Conservation (phyloP, 73 alveolate genomes). For the Uronychia binucleata region DNA sequence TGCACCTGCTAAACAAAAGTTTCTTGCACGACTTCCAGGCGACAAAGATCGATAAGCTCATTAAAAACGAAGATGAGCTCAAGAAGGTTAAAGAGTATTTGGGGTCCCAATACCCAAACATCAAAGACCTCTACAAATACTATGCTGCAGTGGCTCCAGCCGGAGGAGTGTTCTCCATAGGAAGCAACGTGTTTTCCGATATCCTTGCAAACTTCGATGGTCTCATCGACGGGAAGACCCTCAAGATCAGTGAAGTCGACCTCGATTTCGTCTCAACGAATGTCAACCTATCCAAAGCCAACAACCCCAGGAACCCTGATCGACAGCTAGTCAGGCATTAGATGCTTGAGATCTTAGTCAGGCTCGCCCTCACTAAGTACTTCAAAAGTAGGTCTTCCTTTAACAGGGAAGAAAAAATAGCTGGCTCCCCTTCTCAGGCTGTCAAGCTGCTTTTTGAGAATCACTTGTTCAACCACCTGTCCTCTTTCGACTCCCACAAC, state of each 20-base stretch:
- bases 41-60: slow-evolving; percentile 12
- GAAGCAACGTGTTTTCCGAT: slow-evolving; percentile 57
- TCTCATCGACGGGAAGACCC: slow-evolving; percentile 41
- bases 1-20: slow-evolving; percentile 28
- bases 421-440: slow-evolving; percentile 44
- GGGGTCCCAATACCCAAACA: not conserved
- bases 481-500: slow-evolving; percentile 25
- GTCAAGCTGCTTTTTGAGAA: slow-evolving; percentile 32
- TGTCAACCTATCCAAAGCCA: slow-evolving; percentile 32
- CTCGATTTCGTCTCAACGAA: slow-evolving; percentile 67
- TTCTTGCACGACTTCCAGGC: slow-evolving; percentile 50
- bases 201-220: slow-evolving; percentile 41
- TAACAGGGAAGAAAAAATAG: slow-evolving; percentile 23
- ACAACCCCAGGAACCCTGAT: slow-evolving; percentile 64
- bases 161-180: slow-evolving; percentile 56
- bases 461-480: slow-evolving; percentile 15
- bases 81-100: slow-evolving; percentile 20
- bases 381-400: slow-evolving; percentile 42
- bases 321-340: slow-evolving; percentile 59
- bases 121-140: slow-evolving; percentile 59
- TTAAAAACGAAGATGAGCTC: not conserved
- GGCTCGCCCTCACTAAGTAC: slow-evolving; percentile 63
- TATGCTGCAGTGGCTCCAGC: slow-evolving; percentile 70
- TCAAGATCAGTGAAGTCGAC: slow-evolving; percentile 60
- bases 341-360: slow-evolving; percentile 67